These are phyloP conservation scores for Phaffomyces thermotolerans DNA, from an alignment of 805 yeast species.

Conservation along the genomic window DNA sequence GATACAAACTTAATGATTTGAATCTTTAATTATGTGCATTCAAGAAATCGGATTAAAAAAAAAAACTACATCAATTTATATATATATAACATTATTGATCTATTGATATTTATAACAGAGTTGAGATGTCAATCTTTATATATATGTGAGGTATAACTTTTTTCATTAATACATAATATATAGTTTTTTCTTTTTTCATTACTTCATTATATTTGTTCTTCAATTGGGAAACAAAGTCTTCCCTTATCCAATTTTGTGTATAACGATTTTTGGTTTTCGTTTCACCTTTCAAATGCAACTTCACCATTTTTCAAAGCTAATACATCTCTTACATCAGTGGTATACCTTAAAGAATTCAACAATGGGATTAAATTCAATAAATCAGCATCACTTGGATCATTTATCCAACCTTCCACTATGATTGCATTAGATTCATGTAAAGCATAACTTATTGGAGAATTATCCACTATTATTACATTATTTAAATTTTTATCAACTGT, in stretches of 20 bases:
- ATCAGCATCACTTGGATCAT: slow-evolving; percentile 88
- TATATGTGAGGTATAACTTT: background rate
- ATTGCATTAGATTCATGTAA: slow-evolving; percentile 83
- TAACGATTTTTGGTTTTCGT: too few relatives aligned
- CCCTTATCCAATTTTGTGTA: too few relatives aligned
- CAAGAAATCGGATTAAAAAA: too few relatives aligned
- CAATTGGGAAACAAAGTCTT: too few relatives aligned
- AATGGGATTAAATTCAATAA: slow-evolving; percentile 76
- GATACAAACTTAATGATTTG: background rate
- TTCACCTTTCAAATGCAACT: slow-evolving; percentile 40
- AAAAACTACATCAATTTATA: too few relatives aligned
- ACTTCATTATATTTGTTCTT: too few relatives aligned
- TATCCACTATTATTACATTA: slow-evolving; percentile 75
- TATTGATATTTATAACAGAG: too few relatives aligned
- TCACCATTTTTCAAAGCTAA: slow-evolving; percentile 73
- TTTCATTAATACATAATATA: too few relatives aligned
- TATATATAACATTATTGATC: too few relatives aligned
- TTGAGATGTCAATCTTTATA: background rate
- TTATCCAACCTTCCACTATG: slow-evolving; percentile 95
- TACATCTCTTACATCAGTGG: slow-evolving; percentile 78
- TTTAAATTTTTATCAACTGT: slow-evolving; percentile 47
- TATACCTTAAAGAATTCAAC: slow-evolving; percentile 63
- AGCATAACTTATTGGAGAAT: slow-evolving; percentile 86
- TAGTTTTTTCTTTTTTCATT: background rate
- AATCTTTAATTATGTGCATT: too few relatives aligned